Base-by-base conservation (phyloP, 805 yeast genomes). In the Danielozyma ontarioensis region DNA sequence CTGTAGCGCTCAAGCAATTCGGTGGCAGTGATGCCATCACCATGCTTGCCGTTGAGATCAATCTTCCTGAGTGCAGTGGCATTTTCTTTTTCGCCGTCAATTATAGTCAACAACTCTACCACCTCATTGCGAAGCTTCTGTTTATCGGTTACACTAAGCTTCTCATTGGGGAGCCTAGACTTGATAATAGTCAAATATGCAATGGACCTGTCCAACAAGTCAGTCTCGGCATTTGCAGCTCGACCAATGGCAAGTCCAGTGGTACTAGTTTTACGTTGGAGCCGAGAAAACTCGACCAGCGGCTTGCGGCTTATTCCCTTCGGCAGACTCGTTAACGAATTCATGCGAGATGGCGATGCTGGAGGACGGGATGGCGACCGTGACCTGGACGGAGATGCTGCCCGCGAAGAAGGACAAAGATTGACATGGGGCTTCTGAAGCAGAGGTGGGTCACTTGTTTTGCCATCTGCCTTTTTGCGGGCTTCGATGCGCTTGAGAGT, bases 1-100 rank as follows among this genome's bases (percentile, higher is more conserved):
- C 72, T 70, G 40, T 68, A 70, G 17, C 39, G 53, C 26, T 62
- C 62, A 25, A 72, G 44, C 5, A 68, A 22, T 24, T 53, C 51
- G 11, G n/a, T n/a, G n/a, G n/a, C n/a, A n/a, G n/a, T n/a, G n/a
- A n/a, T n/a, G 13, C n/a, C 5, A 5, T 24, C 26, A 21, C 11
- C 23, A 8, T 11, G 23, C 11, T 11, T 11, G 11, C 7, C 10
- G 11, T 7, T 11, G 23, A 11, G 10, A 11, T 21, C 23, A 7
- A 10, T 31, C 35, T 13, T 32, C 19, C 4, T 25, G 23, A 18
- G n/a, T n/a, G n/a, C n/a, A n/a, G n/a, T n/a, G 5, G 4, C 21
- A n/a, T n/a, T n/a, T n/a, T n/a, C n/a, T n/a, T 42, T 37, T 22
- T 49, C 35, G 13, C 34, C 42, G 17, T 39, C 41, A 39, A 51